Evolutionary conservation across 2,329 filamentous ascomycete genomes (phyloP).

Genomic region (Ophiostoma australiae): DNA sequence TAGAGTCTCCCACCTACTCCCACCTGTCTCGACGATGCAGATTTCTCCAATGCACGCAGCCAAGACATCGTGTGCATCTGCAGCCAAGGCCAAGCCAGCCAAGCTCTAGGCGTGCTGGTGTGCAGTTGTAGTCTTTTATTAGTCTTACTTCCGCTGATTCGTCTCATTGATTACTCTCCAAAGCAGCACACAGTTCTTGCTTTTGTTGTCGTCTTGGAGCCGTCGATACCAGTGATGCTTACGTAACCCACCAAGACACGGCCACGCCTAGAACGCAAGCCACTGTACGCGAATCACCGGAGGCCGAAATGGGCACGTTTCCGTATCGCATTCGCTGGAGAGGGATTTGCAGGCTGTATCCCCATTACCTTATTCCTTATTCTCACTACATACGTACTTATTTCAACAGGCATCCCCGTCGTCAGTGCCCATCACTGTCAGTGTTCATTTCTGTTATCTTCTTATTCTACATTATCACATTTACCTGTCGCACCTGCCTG

Average conservation of each 20-base stretch:
- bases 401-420: no score
- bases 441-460: not conserved
- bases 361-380: not conserved
- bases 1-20: no score
- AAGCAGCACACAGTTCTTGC: not conserved
- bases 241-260: not conserved
- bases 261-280: not conserved
- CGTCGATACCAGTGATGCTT: not conserved
- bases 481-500: not conserved
- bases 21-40: not conserved
- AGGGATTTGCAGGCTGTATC: not conserved
- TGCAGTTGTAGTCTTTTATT: no score
- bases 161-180: not conserved
- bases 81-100: not conserved
- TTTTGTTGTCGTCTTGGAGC: not conserved
- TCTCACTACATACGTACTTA: no score
- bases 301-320: constrained; percentile 16
- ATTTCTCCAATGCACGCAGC: not conserved
- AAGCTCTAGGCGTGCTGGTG: not conserved
- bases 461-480: not conserved
- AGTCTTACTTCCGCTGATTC: no score
- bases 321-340: not conserved
- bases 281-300: constrained; percentile 8
- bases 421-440: not conserved
- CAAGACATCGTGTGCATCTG: not conserved